phyloP scores from a whole-genome alignment of 2,329 filamentous ascomycete species.

The Calonectria leucothoes region DNA sequence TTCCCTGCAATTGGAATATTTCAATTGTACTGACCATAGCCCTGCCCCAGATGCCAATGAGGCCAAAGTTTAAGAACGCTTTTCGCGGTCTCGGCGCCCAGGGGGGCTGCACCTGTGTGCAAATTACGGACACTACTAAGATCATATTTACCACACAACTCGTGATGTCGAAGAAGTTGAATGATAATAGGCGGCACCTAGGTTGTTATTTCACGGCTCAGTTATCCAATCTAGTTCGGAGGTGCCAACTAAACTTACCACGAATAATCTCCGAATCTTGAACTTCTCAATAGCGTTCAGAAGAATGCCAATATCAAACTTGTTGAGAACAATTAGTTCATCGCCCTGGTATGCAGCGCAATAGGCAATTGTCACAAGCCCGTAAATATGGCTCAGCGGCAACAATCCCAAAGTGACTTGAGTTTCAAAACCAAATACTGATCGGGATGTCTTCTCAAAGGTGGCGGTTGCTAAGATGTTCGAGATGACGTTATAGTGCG shows the following conservation, averaged over 20 bases:
- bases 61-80: slow-evolving; percentile 72
- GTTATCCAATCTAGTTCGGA: too few species aligned
- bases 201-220: slow-evolving; percentile 55
- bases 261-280: slow-evolving; percentile 66
- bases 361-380: slow-evolving; percentile 67
- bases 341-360: slow-evolving; percentile 76
- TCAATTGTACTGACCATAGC: slow-evolving; percentile 66
- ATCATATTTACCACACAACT: slow-evolving; percentile 72
- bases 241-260: too few species aligned
- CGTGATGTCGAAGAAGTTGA: slow-evolving; percentile 72
- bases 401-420: slow-evolving; percentile 73
- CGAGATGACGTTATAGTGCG: slow-evolving; percentile 81
- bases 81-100: slow-evolving; percentile 75
- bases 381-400: slow-evolving; percentile 86
- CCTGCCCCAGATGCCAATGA: slow-evolving; percentile 74
- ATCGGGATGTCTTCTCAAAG: slow-evolving; percentile 54
- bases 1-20: fast-evolving
- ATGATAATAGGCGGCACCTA: slow-evolving; percentile 86
- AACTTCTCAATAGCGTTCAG: slow-evolving; percentile 75
- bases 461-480: slow-evolving; percentile 74
- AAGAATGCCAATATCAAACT: slow-evolving; percentile 77
- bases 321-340: slow-evolving; percentile 76
- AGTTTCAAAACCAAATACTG: slow-evolving; percentile 50
- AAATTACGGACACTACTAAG: slow-evolving; percentile 73
- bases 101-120: slow-evolving; percentile 80